These are phyloP conservation scores for Ostreobium quekettii DNA, from an alignment of 139 green algal genomes.

Conservation along the genomic window DNA sequence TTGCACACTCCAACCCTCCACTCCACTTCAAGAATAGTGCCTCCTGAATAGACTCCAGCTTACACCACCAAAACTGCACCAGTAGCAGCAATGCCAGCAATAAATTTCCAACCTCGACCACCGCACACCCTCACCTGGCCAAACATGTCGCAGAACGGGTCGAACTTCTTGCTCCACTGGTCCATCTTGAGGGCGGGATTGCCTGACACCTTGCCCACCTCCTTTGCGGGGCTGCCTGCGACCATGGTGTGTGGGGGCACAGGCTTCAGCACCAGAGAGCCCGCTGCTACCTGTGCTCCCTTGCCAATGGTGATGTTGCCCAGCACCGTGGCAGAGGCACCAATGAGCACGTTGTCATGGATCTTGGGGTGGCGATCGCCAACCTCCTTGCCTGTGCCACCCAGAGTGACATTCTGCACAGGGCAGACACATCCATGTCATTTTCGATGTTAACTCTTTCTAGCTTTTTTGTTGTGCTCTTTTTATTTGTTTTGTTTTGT, in stretches of 20 bases:
- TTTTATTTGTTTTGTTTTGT: too few species aligned
- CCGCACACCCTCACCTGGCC: too few species aligned
- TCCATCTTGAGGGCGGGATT: slow-evolving; percentile 22
- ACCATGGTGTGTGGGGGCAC: slow-evolving; percentile 74
- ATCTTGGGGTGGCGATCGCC: slow-evolving; percentile 96
- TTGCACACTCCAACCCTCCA: too few species aligned
- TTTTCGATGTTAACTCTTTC: too few species aligned
- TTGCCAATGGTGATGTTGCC: slow-evolving; percentile 89
- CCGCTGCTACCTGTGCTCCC: slow-evolving; percentile 73
- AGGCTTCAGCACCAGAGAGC: slow-evolving; percentile 81
- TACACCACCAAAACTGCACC: too few species aligned
- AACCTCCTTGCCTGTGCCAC: slow-evolving; percentile 87
- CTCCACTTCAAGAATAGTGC: too few species aligned
- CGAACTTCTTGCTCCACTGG: slow-evolving; percentile 21
- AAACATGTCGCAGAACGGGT: slow-evolving; percentile 2
- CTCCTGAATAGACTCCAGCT: too few species aligned
- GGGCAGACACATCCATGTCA: too few species aligned
- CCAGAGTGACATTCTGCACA: slow-evolving; percentile 82
- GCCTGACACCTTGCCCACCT: slow-evolving; percentile 60
- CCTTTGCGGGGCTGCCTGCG: slow-evolving; percentile 74
- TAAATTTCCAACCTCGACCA: too few species aligned
- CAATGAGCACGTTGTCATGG: slow-evolving; percentile 84
- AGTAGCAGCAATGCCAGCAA: too few species aligned
- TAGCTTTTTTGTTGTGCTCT: too few species aligned
- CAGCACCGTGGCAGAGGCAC: slow-evolving; percentile 78